These are phyloP conservation scores for Domatiomyces globalis DNA, from an alignment of 2,329 filamentous ascomycete genomes.

Conservation along the genomic window DNA sequence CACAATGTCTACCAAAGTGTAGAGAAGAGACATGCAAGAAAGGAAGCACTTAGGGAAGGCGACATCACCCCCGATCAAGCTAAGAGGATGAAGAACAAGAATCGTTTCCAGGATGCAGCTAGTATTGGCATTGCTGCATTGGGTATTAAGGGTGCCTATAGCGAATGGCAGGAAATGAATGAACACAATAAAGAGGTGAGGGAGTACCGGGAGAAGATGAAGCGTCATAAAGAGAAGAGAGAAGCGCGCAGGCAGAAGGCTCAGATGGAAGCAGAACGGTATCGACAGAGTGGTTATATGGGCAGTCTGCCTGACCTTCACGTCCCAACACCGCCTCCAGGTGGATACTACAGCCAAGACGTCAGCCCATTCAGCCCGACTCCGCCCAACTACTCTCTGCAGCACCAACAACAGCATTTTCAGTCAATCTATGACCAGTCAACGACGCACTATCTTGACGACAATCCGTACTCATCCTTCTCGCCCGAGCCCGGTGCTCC, in stretches of 20 bases:
- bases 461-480: slow-evolving; percentile 9
- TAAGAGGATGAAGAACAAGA: slow-evolving; percentile 47
- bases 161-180: slow-evolving; percentile 54
- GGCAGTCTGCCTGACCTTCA: slow-evolving; percentile 12
- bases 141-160: slow-evolving; percentile 52
- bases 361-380: not conserved
- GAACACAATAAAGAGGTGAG: slow-evolving; percentile 44
- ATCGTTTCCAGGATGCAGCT: slow-evolving; percentile 50
- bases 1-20: slow-evolving; percentile 50
- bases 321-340: slow-evolving; percentile 1
- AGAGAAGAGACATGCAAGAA: slow-evolving; percentile 48
- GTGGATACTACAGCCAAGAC: slow-evolving; percentile 1
- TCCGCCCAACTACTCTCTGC: slow-evolving; percentile 2
- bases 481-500: not conserved
- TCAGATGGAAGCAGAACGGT: slow-evolving; percentile 9
- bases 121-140: slow-evolving; percentile 52
- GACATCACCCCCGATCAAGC: slow-evolving; percentile 50
- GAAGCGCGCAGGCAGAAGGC: slow-evolving; percentile 15
- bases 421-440: not conserved
- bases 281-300: slow-evolving; percentile 8
- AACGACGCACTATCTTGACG: slow-evolving; percentile 8
- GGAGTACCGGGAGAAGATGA: slow-evolving; percentile 39
- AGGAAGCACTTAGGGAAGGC: slow-evolving; percentile 46
- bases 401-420: not conserved
- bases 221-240: slow-evolving; percentile 19